phyloP scores from a whole-genome alignment of 2,329 filamentous ascomycete species.

The Aspergillus sp. region DNA sequence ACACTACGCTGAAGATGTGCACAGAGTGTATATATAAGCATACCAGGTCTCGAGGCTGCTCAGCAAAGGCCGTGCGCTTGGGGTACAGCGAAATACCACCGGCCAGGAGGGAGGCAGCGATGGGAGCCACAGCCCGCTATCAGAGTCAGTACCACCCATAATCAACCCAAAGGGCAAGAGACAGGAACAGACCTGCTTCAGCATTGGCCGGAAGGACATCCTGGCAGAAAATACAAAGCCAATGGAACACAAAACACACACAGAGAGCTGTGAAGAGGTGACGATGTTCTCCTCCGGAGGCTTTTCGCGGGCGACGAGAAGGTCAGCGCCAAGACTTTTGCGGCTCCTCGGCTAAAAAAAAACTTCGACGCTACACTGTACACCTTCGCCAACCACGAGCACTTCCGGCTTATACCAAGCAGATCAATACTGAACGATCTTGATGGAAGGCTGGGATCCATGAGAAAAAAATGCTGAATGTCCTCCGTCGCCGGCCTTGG shows the following conservation, averaged over 20 bases:
- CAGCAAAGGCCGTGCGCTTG: conserved; percentile 35
- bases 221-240: conserved; percentile 7
- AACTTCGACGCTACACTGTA: conserved; percentile 13
- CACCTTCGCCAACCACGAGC: background rate
- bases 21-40: conserved; percentile 3
- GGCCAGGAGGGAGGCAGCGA: conserved; percentile 34
- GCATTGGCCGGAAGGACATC: conserved; percentile 36
- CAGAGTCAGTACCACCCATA: conserved; percentile 17
- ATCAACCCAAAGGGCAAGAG: background rate
- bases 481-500: conserved; percentile 34
- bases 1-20: conserved; percentile 1
- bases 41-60: conserved; percentile 33
- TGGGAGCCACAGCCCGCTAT: conserved; percentile 32
- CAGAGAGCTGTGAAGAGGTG: conserved; percentile 1
- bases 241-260: conserved; percentile 1
- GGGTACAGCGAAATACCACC: conserved; percentile 34
- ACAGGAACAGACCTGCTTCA: conserved; percentile 28
- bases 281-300: background rate
- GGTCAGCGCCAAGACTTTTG: conserved; percentile 20
- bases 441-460: too few relatives aligned
- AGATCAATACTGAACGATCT: too few relatives aligned
- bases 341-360: conserved; percentile 13
- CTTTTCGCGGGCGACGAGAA: background rate
- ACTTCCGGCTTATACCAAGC: too few relatives aligned
- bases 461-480: conserved; percentile 3